These are phyloP conservation scores for Emericellopsis cladophorae DNA, from an alignment of 2,329 filamentous ascomycete genomes.

Conservation along the genomic window DNA sequence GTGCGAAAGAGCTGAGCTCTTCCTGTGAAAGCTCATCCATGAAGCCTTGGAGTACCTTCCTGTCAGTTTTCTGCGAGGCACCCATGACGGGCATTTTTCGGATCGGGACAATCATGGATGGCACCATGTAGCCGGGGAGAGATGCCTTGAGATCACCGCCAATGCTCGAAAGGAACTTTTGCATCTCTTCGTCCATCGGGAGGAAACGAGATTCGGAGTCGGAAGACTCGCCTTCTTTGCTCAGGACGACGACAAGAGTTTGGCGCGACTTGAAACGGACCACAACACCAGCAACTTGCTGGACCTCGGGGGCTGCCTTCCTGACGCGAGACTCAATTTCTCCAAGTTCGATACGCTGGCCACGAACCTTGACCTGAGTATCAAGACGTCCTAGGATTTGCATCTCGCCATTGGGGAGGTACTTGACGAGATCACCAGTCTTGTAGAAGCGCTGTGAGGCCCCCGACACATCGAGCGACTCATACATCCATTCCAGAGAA, in stretches of 20 bases:
- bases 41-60: slow-evolving; percentile 1
- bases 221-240: not conserved
- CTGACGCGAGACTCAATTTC: not conserved
- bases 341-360: not conserved
- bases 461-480: not conserved
- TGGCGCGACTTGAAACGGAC: not conserved
- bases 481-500: not conserved
- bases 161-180: slow-evolving; percentile 5
- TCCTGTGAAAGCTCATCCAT: not conserved
- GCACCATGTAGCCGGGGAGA: slow-evolving; percentile 9
- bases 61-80: slow-evolving; percentile 7
- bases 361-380: not conserved
- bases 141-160: slow-evolving; percentile 3
- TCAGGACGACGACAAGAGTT: not conserved
- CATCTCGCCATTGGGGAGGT: not conserved
- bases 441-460: not conserved
- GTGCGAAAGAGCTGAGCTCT: not conserved
- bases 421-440: not conserved
- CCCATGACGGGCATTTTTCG: slow-evolving; percentile 7
- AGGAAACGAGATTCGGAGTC: slow-evolving; percentile 4
- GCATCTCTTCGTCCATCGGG: slow-evolving; percentile 1
- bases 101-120: slow-evolving; percentile 7
- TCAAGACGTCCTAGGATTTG: not conserved
- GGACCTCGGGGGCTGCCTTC: not conserved
- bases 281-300: not conserved